Percentiles rank a stretch among this genome's conserved stretches.
Conservation (phyloP, 441 rosid genomes). For the Adansonia rubrostipa region DNA sequence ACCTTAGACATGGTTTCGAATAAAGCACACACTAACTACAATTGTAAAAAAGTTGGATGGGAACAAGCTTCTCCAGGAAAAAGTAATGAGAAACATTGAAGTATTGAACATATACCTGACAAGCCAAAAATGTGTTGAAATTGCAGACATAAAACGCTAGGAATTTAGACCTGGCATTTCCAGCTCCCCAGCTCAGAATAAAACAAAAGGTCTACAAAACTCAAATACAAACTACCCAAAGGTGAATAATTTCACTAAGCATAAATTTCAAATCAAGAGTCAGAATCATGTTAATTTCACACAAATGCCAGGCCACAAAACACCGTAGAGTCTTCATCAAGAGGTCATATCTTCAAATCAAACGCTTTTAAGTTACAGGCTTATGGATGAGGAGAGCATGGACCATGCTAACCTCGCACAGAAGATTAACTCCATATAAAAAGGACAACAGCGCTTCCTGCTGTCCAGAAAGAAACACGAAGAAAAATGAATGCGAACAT, state of each 20-base stretch:
- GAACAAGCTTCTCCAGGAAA: not conserved
- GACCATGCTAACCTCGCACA: conserved; percentile 18
- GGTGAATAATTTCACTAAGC: conserved; percentile 9
- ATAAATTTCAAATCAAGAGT: not conserved
- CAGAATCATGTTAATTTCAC: conserved; percentile 11
- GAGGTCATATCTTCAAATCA: not conserved
- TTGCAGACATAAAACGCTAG: not conserved
- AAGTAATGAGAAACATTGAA: not conserved
- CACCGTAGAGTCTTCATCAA: conserved; percentile 9
- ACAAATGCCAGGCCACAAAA: not conserved
- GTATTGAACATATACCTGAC: not conserved
- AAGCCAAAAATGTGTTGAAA: conserved; percentile 4
- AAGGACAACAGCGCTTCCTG: conserved; percentile 2
- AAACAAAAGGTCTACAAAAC: not conserved
- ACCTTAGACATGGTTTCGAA: conserved; percentile 54
- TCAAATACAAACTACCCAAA: not conserved
- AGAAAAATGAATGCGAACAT: not conserved
- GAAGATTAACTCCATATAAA: not conserved
- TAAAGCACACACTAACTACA: conserved; percentile 8
- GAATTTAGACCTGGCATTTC: conserved; percentile 5
- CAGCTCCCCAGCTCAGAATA: not conserved
- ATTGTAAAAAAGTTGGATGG: conserved; percentile 1
- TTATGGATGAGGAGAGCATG: conserved; percentile 13
- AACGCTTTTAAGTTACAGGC: conserved; percentile 7
- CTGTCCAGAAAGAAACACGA: not conserved